Evolutionary conservation across 1,139 yeast genomes (phyloP), one percentile per base, ranked within the genome.

Genomic region (Candida sanyaensis): DNA sequence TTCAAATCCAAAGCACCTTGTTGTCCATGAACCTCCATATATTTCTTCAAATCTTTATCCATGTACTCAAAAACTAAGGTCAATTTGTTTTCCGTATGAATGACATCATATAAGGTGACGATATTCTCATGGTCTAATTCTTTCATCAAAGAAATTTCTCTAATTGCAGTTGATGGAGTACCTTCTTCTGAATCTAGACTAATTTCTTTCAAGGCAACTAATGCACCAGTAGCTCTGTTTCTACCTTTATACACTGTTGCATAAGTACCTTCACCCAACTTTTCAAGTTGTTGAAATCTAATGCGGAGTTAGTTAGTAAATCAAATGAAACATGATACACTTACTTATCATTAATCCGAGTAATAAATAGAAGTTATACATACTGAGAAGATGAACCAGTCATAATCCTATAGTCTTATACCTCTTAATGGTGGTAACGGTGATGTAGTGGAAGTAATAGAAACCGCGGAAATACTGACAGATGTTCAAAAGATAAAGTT

Each of bases 221-320:
- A 78, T 30, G 93, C 91, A 5, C 98, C 98, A 0, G 97, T 87
- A 49, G 90, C 81, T 47, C 96, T 81, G 66, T 93, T 93, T 51
- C 97, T 78, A 9, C 98, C 99, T 62, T 92, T 93, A 72, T 93
- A 93, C 27, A 93, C 99, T 6, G 98, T 93, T 48, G 99, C 99
- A 74, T 93, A 93, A 1, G 99, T 93, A 50, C 99, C 99, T 68
- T 92, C 97, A 38, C 98, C 98, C 49, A 92, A 79, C 71, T 92
- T 92, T 69, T 92, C 98, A 54, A 93, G 83, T 62, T 77, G 80
- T 55, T 75, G 80, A 58, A 75, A 75, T 59, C 77, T 71, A 53
- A 6, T 47, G 48, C 56, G 57, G 52, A 51, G 50, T 33, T 37
- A 45, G 48, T 47, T 31, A 32, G 13, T 7, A 13, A 27, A n/a